Evolutionary conservation across 345 rosid species (phyloP), one percentile per base, ranked within the genome.

Genomic region (Eucalyptus decipiens): DNA sequence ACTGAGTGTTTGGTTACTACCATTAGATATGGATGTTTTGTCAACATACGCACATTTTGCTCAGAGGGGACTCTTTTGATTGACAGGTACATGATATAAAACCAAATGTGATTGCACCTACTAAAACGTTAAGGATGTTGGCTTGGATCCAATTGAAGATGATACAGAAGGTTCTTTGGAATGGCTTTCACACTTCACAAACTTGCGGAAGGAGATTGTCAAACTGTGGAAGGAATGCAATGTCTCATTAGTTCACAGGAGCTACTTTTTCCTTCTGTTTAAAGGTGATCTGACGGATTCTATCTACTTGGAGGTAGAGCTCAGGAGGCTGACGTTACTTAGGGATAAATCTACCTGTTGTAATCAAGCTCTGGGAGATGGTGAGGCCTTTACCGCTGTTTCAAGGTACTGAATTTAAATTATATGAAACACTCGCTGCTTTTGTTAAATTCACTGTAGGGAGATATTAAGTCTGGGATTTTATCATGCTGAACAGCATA

Each of bases 221-320:
- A 56, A 56, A 56, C 1, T 56, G 13, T 56, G 28, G 60, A 56
- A 56, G 88, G 91, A 89, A 81, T 95, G 99, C 94, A 95, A 94
- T 80, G 93, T 96, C 43, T 93, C 98, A 62, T 90, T 97, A 94
- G 94, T 95, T 85, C 99, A 97, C 92, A 93, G 98, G 91, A 94
- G 96, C 92, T 96, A 97, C 95, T 95, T 97, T 93, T 97, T 94
- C 92, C 93, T 96, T 89, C 93, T 95, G 49, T 94, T 95, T 88
- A 95, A 95, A 89, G 99, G 99, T 86, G 97, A 97, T 91, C 95
- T 93, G n/a, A 90, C 94, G 60, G 97, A 97, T 90, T 94, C 96
- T 21, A 92, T 96, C 88, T 96, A 96, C 91, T 93, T 95, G 98
- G 98, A 97, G 90, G 98, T 96, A 37, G 99, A 97, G 92, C 96